Evolutionary conservation across 352 stramenopile genomes (phyloP).

Genomic region (Pythium vanterpoolii): DNA sequence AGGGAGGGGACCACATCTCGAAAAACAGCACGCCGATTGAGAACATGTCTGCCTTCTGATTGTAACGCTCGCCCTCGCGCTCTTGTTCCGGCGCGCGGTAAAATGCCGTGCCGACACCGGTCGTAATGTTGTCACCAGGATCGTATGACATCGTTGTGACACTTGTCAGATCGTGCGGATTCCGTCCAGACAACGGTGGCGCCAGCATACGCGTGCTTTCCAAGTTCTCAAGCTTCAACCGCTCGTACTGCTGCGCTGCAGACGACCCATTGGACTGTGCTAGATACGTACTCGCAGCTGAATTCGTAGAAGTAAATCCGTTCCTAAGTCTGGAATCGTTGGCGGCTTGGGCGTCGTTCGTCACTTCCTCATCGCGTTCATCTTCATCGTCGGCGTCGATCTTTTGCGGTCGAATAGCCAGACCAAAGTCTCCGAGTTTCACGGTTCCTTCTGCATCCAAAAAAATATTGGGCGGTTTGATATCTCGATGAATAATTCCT

Average conservation of each 20-base stretch:
- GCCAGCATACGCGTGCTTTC: slow-evolving; percentile 52
- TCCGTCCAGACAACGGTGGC: neutral
- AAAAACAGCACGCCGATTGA: slow-evolving; percentile 95
- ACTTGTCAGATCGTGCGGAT: slow-evolving; percentile 32
- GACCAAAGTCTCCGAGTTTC: slow-evolving; percentile 93
- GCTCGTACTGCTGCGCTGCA: slow-evolving; percentile 65
- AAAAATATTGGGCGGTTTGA: slow-evolving; percentile 94
- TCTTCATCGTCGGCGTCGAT: slow-evolving; percentile 40
- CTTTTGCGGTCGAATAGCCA: slow-evolving; percentile 84
- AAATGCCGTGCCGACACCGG: slow-evolving; percentile 93
- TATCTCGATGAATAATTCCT: slow-evolving; percentile 92
- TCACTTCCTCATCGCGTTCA: slow-evolving; percentile 29
- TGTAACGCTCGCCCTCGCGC: slow-evolving; percentile 81
- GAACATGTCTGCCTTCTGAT: slow-evolving; percentile 94
- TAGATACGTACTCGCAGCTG: slow-evolving; percentile 27
- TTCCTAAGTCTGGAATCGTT: neutral
- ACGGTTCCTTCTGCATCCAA: slow-evolving; percentile 91
- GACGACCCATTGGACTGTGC: slow-evolving; percentile 60
- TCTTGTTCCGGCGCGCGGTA: slow-evolving; percentile 95
- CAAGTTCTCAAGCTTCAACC: slow-evolving; percentile 63
- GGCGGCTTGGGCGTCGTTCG: slow-evolving; percentile 1
- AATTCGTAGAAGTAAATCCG: neutral
- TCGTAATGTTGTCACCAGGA: slow-evolving; percentile 77
- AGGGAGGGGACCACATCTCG: slow-evolving; percentile 94
- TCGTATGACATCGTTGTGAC: slow-evolving; percentile 62